Percentiles rank a stretch among this genome's conserved stretches.
Evolutionary conservation across 345 rosid genomes (phyloP).

Genomic region (Pugionium cornutum): DNA sequence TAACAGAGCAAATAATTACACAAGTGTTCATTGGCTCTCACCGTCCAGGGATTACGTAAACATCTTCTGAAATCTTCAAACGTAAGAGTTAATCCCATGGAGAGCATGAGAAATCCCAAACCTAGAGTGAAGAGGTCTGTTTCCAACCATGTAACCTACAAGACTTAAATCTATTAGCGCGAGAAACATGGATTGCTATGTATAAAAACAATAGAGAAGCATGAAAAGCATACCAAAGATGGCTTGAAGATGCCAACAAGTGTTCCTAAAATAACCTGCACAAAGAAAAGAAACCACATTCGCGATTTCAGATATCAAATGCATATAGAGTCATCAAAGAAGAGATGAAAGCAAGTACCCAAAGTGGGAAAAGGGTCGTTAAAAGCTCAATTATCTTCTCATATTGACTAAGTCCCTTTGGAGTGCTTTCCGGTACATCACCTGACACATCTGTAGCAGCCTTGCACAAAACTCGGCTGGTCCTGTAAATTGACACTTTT

Average conservation of each 20-base stretch:
- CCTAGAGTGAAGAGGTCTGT: slow-evolving; percentile 87
- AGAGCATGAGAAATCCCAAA: slow-evolving; percentile 95
- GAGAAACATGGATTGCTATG: neutral
- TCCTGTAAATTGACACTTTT: slow-evolving; percentile 38
- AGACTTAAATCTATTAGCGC: slow-evolving; percentile 1
- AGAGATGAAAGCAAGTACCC: slow-evolving; percentile 53
- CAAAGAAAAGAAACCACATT: slow-evolving; percentile 14
- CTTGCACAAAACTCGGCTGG: slow-evolving; percentile 49
- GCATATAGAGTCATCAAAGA: slow-evolving; percentile 10
- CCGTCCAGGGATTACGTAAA: slow-evolving; percentile 96
- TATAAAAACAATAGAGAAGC: neutral
- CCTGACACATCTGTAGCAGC: slow-evolving; percentile 67
- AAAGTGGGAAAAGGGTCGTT: slow-evolving; percentile 87
- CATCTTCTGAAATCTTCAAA: slow-evolving; percentile 91
- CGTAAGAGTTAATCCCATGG: slow-evolving; percentile 93
- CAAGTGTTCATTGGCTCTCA: slow-evolving; percentile 42
- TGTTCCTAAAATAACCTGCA: slow-evolving; percentile 87
- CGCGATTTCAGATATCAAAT: slow-evolving; percentile 1
- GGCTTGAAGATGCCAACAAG: slow-evolving; percentile 90
- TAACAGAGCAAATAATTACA: slow-evolving; percentile 9
- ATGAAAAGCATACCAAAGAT: slow-evolving; percentile 58
- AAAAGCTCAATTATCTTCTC: slow-evolving; percentile 81
- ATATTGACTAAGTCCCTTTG: slow-evolving; percentile 62
- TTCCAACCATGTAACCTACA: slow-evolving; percentile 91
- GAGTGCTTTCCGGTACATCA: slow-evolving; percentile 52